Evolutionary conservation across 352 stramenopile genomes (phyloP), one percentile per base, ranked within the genome.

Genomic region (Pilasporangium apinafurcum): DNA sequence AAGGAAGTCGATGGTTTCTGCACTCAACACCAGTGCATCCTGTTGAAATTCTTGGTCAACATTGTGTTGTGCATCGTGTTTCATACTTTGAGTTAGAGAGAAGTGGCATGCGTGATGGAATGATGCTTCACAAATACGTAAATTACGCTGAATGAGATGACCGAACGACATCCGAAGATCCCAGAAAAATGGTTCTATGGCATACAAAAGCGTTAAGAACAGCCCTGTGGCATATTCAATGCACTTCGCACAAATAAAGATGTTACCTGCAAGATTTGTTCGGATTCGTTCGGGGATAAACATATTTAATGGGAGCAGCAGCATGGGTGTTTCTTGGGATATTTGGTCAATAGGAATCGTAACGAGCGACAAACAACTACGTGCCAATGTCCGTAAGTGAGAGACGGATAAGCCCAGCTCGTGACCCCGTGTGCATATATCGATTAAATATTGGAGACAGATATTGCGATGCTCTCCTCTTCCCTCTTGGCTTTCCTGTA

Each of bases 281-380:
- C 50, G 50, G 39, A 47, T 38, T 7, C 43, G 50, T 14, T 57
- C 50, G 3, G 50, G 43, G 10, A 57, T 46, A 26, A 53, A 57
- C 28, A 22, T 40, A 30, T 33, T 43, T 18, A 57, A 18, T 13
- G 50, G 28, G 3, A 43, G 16, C 16, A 53, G 43, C 5, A 57
- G 33, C 0, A 13, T 14, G 18, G 50, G 43, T 9, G 18, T 2
- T 18, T 21, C 16, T 32, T 42, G 18, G 3, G 4, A 7, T n/a
- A n/a, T n/a, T n/a, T n/a, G n/a, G n/a, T n/a, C n/a, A n/a, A n/a
- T n/a, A n/a, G n/a, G n/a, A n/a, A n/a, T n/a, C 18, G 17, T 33
- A 9, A 29, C 18, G 12, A 26, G 27, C 9, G 25, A 17, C 8
- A 57, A 37, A 8, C 35, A 53, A 22, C 48, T 41, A 32, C 27